These are phyloP conservation scores for Gossypium herbaceum DNA, from an alignment of 345 rosid species.

Conservation along the genomic window DNA sequence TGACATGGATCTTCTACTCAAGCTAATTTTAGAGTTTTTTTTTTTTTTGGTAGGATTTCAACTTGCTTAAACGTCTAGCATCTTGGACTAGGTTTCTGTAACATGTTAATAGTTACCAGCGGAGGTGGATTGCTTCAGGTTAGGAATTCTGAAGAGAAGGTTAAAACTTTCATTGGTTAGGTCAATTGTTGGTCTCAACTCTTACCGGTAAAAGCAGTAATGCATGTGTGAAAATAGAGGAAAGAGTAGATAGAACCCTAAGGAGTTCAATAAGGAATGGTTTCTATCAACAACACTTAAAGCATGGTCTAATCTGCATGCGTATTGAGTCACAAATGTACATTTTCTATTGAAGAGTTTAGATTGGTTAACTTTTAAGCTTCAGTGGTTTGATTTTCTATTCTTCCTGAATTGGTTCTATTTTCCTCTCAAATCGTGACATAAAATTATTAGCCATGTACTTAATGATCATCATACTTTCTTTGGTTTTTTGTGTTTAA, in stretches of 20 bases:
- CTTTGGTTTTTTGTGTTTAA: background rate
- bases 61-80: background rate
- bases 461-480: background rate
- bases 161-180: background rate
- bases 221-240: background rate
- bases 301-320: background rate
- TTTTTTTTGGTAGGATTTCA: background rate
- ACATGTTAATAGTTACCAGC: background rate
- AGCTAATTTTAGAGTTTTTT: background rate
- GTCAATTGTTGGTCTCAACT: too few relatives aligned
- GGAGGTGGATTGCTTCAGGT: background rate
- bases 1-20: background rate
- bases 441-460: background rate
- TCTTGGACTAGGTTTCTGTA: background rate
- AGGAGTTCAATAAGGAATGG: background rate
- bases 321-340: too few relatives aligned
- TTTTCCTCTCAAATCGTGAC: background rate
- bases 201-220: background rate
- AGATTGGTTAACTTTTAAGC: background rate
- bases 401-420: background rate
- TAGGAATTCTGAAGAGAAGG: background rate
- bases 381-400: background rate
- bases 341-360: background rate
- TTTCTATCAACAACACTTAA: background rate
- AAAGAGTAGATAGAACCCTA: background rate